Base-by-base conservation (phyloP, 2,329 filamentous ascomycete genomes). In the Pyrenophora seminiperda region DNA sequence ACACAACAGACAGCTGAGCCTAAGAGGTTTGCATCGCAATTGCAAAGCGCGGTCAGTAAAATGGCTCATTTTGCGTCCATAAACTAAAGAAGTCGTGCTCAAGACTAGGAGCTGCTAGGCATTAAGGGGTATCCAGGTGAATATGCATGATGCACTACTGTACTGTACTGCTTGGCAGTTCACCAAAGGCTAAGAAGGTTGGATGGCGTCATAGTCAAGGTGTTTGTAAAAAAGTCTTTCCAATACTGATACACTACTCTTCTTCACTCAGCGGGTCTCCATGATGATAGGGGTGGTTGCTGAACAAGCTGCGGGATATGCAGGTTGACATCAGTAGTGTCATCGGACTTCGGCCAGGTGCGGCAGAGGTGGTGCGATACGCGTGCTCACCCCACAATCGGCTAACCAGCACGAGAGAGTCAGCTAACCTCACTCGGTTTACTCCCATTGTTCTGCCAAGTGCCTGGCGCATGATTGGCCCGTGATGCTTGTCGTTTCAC, bases 371-470 rank as follows among this genome's bases (percentile, higher is more conserved):
- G 20, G 20, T 7, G 7, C 43, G 46, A 53, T 37, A 18, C 39
- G 18, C 38, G 7, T 19, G 40, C 50, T 61, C 56, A 61, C 58
- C 56, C 58, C 58, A 61, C 58, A 55, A 54, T 56, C 56, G 46
- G 50, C 53, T 50, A 48, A 50, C 51, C 53, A 41, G 27, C 41
- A 49, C 47, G 41, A 41, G 47, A 27, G 17, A 47, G 22, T 52
- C 40, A 47, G 48, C 61, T 64, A 65, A 62, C 62, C 50, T 39
- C 41, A 43, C 46, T 34, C 22, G 52, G 47, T 30, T 19, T 52
- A 56, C 53, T 20, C 20, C 48, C 47, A 33, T 44, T 42, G 37
- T 42, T 38, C 47, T 45, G 41, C 24, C 27, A 39, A 27, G 24
- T 27, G 24, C 9, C 7, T 9, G 24, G 24, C 24, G 24, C 53